Evolutionary conservation across 257 asterid genomes (phyloP), one percentile per base, ranked within the genome.

Genomic region (Scutellaria galericulata): DNA sequence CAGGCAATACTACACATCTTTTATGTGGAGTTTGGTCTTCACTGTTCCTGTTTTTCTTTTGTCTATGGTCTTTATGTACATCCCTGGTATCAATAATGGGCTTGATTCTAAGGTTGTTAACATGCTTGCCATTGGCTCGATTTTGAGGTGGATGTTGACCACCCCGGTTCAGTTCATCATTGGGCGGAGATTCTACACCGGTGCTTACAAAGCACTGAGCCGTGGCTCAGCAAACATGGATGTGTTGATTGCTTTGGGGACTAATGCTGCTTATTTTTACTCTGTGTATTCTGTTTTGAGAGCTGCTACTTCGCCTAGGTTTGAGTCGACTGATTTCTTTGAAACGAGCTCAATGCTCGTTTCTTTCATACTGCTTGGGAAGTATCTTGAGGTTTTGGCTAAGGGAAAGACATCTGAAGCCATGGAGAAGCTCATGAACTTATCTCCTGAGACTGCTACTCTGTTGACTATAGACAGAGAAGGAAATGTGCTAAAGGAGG

Each of bases 351-450:
- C 93, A 2, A 87, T 89, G 96, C 88, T 89, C 31, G 75, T 89
- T 47, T 87, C 96, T 0, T 89, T 89, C 71, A 87, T 89, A 68
- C 78, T 87, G 1, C 75, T 89, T 4, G 96, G 93, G 50, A 89
- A 89, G 78, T 87, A 83, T 73, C 73, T 89, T 24, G 96, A 89
- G 77, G 88, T 84, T 69, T 58, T 85, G 83, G 91, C 91, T 0
- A 89, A 86, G 72, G 96, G 93, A 48, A 87, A 83, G 73, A 87
- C 96, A 2, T 89, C 93, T 1, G 89, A 87, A 39, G 96, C 96
- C 47, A 87, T 89, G 15, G 86, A 82, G 77, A 89, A 86, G 82
- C 90, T 89, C 40, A 83, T 86, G 88, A 76, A 82, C 71, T 77
- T 89, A 71, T 75, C 93, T 13, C 96, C 96, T 0, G 88, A 79